Evolutionary conservation across 345 rosid species (phyloP).

Genomic region (Eucalyptus rudis): DNA sequence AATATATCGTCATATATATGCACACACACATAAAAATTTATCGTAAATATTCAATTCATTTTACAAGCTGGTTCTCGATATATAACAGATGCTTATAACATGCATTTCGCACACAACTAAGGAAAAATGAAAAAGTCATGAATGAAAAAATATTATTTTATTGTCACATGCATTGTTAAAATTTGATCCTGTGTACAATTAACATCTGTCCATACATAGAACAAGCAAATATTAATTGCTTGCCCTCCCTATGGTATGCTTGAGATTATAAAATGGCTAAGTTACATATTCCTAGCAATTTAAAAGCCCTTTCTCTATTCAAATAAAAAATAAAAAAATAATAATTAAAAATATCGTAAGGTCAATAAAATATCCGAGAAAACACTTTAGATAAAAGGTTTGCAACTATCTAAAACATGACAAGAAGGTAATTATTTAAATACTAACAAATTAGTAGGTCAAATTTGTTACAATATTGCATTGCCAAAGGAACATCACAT

Average conservation of each 20-base stretch:
- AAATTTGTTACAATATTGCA: no score
- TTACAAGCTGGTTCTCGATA: background rate
- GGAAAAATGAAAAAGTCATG: background rate
- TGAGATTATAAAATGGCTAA: background rate
- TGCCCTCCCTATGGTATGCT: background rate
- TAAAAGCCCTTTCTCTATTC: background rate
- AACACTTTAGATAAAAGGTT: no score
- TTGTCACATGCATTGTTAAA: background rate
- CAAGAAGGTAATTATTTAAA: no score
- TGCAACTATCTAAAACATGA: no score
- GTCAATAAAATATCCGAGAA: no score
- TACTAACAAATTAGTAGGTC: no score
- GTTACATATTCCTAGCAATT: background rate
- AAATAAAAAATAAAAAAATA: no score
- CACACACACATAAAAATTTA: accelerated
- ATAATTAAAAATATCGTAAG: no score
- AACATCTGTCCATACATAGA: background rate
- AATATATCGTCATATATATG: background rate
- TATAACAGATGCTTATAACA: background rate
- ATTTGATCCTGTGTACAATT: background rate
- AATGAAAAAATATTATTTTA: background rate
- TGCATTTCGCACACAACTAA: background rate
- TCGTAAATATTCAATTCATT: background rate
- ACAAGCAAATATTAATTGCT: background rate
- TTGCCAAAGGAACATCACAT: no score